phyloP scores from a whole-genome alignment of 1,284 basidiomycete species.

The Heterobasidion occidentale region DNA sequence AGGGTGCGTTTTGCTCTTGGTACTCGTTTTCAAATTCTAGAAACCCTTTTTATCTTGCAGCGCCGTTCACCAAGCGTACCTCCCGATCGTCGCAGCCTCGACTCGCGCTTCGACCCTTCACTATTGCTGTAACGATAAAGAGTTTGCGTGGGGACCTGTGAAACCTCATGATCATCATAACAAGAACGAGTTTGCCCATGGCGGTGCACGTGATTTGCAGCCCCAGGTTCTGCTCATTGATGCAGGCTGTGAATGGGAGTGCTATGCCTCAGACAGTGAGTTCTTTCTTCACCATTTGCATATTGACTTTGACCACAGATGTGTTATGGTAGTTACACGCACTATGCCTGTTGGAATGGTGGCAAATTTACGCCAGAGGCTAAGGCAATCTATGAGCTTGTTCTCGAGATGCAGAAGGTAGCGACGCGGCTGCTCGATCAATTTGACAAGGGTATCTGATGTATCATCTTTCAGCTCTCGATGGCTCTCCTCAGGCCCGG shows the following conservation, averaged over 20 bases:
- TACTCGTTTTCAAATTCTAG: neutral
- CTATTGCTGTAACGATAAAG: conserved; percentile 81
- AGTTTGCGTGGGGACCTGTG: conserved; percentile 74
- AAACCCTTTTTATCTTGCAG: conserved; percentile 26
- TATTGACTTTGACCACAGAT: neutral
- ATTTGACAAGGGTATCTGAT: too few relatives aligned
- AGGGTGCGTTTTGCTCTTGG: conserved; percentile 44
- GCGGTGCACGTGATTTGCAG: conserved; percentile 32
- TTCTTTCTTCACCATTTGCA: neutral
- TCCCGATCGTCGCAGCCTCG: conserved; percentile 84
- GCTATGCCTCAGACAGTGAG: conserved; percentile 72
- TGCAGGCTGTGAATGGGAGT: conserved; percentile 85
- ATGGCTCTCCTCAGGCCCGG: conserved; percentile 62
- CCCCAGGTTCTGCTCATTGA: conserved; percentile 88
- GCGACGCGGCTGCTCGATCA: conserved; percentile 6
- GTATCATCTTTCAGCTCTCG: conserved; percentile 38
- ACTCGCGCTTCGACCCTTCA: conserved; percentile 82
- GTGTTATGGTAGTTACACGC: conserved; percentile 46
- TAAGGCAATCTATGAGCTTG: conserved; percentile 75
- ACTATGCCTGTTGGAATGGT: conserved; percentile 81
- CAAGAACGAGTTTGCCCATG: conserved; percentile 34
- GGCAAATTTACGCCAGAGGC: conserved; percentile 81
- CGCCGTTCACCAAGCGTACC: conserved; percentile 80
- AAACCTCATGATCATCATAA: conserved; percentile 48
- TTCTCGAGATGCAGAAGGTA: conserved; percentile 83